Conservation (phyloP, 768 basidiomycete genomes). For the Clavulina sp. region DNA sequence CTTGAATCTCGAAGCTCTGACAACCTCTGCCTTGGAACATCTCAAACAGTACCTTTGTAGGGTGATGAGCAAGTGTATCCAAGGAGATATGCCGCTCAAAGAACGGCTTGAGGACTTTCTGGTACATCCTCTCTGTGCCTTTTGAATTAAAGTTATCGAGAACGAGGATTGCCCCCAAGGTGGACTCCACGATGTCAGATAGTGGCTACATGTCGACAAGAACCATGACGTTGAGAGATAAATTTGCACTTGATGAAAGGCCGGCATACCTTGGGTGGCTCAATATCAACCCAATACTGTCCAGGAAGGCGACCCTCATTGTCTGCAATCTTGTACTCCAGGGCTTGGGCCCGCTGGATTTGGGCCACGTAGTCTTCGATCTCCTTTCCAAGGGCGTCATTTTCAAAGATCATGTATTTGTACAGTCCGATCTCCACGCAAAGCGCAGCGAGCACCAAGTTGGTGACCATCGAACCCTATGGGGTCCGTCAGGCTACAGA, state of each 20-base stretch:
- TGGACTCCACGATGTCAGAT: slow-evolving; percentile 65
- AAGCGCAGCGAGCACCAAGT: slow-evolving; percentile 55
- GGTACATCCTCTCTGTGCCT: slow-evolving; percentile 48
- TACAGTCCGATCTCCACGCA: slow-evolving; percentile 55
- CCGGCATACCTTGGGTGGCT: slow-evolving; percentile 58
- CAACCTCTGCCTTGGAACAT: slow-evolving; percentile 57
- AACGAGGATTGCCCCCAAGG: slow-evolving; percentile 63
- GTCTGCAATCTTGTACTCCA: slow-evolving; percentile 30
- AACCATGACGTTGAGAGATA: neutral
- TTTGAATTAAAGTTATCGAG: slow-evolving; percentile 49
- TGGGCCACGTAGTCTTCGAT: slow-evolving; percentile 37
- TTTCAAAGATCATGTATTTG: slow-evolving; percentile 40
- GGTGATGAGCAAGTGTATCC: slow-evolving; percentile 57
- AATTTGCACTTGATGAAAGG: neutral
- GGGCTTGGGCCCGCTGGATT: slow-evolving; percentile 25
- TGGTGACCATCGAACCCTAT: slow-evolving; percentile 76
- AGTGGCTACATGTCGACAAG: slow-evolving; percentile 44
- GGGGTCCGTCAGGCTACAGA: neutral
- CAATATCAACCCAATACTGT: slow-evolving; percentile 64
- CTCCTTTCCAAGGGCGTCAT: slow-evolving; percentile 29
- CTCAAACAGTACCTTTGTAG: slow-evolving; percentile 58
- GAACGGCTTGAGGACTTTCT: slow-evolving; percentile 54
- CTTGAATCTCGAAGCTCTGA: slow-evolving; percentile 42
- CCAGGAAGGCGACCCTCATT: slow-evolving; percentile 35
- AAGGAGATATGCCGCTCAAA: slow-evolving; percentile 59